Evolutionary conservation across 768 basidiomycete genomes (phyloP), one percentile per base, ranked within the genome.

Genomic region (Boletus sensibilis): DNA sequence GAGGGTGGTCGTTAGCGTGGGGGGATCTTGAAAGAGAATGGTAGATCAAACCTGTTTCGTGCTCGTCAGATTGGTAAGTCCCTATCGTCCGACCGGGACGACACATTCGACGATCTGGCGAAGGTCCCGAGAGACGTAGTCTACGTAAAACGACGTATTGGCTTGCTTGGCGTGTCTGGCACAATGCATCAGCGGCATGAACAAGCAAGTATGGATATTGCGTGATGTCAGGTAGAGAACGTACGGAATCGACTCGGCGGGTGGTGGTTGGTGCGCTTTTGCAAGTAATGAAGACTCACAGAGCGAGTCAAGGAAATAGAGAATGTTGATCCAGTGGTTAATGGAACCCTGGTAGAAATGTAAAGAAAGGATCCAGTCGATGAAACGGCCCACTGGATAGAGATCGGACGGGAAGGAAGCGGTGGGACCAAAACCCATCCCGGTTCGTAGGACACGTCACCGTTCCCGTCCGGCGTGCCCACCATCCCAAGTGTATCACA

Each of bases 311-410:
- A 98, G 82, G 67, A 95, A 86, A 70, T 96, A 93, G 0, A 97
- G 76, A 57, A 96, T 87, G 71, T 97, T 97, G 64, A 98, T 95
- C n/a, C 92, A 79, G 31, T 88, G 84, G 70, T 97, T 95, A 20
- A 96, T 84, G 0, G 89, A 86, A 48, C 90, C 92, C 90, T 91
- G 34, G 25, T 13, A 37, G 35, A 25, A 8, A 34, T 4, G 11
- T 14, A 23, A 25, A 25, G 23, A 2, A 27, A 33, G 6, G 11
- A 2, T 14, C 23, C 20, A 25, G 20, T 35, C 46, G 44, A 39
- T 5, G 35, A 44, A 35, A 29, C 8, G 31, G 9, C 11, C 20
- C 14, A 37, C 0, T 31, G 5, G 25, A 38, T 29, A 10, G 25
- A 11, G 4, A 53, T 40, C 9, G 5, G 9, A 14, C 13, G 20